Percentiles rank a stretch among this genome's conserved stretches.
Conservation (phyloP, 345 rosid genomes). For the Excoecaria agallocha region DNA sequence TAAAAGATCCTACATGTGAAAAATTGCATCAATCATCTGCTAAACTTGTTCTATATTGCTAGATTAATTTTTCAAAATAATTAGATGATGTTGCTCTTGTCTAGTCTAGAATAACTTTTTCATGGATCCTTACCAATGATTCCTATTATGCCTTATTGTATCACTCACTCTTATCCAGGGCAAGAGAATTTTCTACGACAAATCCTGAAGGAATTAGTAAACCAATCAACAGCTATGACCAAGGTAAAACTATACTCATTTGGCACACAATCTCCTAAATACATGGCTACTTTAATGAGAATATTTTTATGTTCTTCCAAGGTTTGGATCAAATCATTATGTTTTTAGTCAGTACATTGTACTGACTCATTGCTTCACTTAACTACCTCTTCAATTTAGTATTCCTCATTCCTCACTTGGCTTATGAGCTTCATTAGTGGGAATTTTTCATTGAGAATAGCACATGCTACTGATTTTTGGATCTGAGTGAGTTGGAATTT, state of each 20-base stretch:
- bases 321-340: no score
- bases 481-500: not conserved
- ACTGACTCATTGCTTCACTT: not conserved
- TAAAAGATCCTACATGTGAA: not conserved
- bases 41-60: no score
- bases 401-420: not conserved
- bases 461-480: not conserved
- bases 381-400: not conserved
- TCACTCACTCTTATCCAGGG: slow-evolving; percentile 25
- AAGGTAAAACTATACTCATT: slow-evolving; percentile 23
- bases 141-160: not conserved
- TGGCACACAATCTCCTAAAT: no score
- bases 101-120: not conserved
- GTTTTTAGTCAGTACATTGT: no score
- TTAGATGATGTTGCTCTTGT: not conserved
- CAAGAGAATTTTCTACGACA: slow-evolving; percentile 16
- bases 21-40: not conserved
- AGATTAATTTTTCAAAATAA: not conserved
- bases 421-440: not conserved
- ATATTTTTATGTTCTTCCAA: no score
- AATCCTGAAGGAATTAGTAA: slow-evolving; percentile 10
- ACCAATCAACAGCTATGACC: slow-evolving; percentile 6
- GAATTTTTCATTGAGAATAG: not conserved
- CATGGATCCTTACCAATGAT: not conserved
- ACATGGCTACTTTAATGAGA: no score